phyloP scores from a whole-genome alignment of 2,329 filamentous ascomycete species.

The Thielaviopsis ethacetica region DNA sequence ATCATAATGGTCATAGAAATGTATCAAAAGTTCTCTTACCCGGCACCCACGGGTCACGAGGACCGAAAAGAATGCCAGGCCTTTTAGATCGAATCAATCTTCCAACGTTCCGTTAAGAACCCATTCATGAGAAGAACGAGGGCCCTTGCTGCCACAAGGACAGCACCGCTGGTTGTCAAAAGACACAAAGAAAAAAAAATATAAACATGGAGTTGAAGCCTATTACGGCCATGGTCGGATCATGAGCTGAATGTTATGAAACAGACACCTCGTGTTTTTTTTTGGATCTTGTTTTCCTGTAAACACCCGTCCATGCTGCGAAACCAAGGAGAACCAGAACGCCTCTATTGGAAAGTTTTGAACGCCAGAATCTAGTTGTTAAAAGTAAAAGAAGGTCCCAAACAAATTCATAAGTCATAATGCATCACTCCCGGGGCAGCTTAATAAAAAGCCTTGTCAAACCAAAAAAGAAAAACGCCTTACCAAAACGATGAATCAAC shows the following conservation, averaged over 20 bases:
- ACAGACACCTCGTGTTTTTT: not conserved
- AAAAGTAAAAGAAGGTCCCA: not conserved
- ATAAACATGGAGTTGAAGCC: not conserved
- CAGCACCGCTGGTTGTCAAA: slow-evolving; percentile 44
- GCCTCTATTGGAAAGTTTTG: not conserved
- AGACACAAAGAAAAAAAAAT: not conserved
- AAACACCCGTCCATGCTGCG: not conserved
- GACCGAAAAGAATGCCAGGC: slow-evolving; percentile 2
- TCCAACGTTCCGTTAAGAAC: slow-evolving; percentile 59
- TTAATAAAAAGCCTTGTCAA: not conserved
- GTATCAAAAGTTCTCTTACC: slow-evolving; percentile 28
- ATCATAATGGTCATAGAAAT: slow-evolving; percentile 12
- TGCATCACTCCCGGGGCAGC: not conserved
- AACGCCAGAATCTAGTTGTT: not conserved
- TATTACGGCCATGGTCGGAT: not conserved
- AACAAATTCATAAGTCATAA: not conserved
- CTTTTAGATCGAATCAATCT: slow-evolving; percentile 26
- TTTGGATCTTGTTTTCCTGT: not conserved
- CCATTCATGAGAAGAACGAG: slow-evolving; percentile 35
- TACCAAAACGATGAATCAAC: slow-evolving; percentile 1
- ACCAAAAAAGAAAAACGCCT: not conserved
- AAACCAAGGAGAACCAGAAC: not conserved
- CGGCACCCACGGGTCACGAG: slow-evolving; percentile 21
- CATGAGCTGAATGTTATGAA: not conserved
- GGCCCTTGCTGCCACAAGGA: slow-evolving; percentile 42